A percentile compares a stretch with the other conserved stretches of the same genome.
These are phyloP conservation scores for Lentinula novae-zelandiae DNA, from an alignment of 1,284 basidiomycete genomes.

Conservation along the genomic window DNA sequence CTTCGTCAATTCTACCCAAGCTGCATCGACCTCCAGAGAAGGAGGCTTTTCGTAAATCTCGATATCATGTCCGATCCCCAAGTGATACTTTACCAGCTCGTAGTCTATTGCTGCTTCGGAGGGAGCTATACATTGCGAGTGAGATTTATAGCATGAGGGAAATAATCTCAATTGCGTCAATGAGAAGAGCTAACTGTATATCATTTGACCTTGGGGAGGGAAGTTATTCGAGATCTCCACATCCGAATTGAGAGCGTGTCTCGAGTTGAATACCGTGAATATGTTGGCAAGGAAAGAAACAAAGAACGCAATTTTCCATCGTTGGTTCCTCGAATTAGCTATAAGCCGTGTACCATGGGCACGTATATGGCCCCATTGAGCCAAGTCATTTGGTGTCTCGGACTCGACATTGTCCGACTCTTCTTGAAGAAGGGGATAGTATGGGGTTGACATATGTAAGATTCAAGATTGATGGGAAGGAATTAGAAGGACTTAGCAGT, in stretches of 20 bases:
- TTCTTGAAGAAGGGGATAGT: no score
- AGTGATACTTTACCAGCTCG: conserved; percentile 2
- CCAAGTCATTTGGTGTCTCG: no score
- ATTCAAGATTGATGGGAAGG: no score
- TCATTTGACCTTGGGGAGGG: neutral
- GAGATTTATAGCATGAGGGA: no score
- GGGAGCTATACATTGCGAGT: conserved; percentile 2
- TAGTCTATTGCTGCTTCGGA: neutral
- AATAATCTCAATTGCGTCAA: no score
- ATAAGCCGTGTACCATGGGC: no score
- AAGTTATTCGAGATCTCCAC: neutral
- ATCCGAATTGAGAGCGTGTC: neutral
- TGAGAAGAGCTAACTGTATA: neutral
- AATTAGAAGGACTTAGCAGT: no score
- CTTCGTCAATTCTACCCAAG: conserved; percentile 2
- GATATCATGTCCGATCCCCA: conserved; percentile 2
- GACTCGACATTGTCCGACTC: no score
- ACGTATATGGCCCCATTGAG: no score
- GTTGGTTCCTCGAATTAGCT: no score
- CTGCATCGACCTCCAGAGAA: neutral
- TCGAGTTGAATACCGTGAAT: neutral
- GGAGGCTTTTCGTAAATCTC: neutral
- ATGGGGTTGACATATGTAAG: no score
- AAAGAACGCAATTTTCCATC: conserved; percentile 1
- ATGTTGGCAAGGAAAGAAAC: neutral